Evolutionary conservation across 2,329 filamentous ascomycete species (phyloP).

Genomic region (Apiospora koreana): DNA sequence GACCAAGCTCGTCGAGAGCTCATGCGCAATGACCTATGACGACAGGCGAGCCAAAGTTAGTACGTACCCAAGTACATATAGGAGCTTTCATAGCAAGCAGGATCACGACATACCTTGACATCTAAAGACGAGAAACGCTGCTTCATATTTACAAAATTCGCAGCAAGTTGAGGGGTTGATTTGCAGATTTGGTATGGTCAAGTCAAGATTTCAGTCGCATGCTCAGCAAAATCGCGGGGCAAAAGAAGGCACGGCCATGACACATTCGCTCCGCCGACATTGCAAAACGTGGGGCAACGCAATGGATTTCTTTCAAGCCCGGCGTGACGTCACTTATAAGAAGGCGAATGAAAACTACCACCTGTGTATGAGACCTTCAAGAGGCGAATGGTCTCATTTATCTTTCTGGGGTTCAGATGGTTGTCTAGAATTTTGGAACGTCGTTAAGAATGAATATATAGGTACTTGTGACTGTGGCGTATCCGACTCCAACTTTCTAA

Average conservation of each 20-base stretch:
- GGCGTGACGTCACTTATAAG: not conserved
- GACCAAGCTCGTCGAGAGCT: constrained; percentile 77
- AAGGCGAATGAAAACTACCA: not conserved
- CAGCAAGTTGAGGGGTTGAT: not conserved
- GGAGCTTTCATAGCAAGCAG: not conserved
- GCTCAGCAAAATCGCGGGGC: constrained; percentile 11
- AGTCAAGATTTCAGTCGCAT: constrained; percentile 11
- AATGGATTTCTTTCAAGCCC: not conserved
- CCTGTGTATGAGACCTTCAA: not conserved
- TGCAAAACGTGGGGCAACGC: not conserved
- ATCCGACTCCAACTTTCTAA: not conserved
- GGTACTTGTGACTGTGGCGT: not conserved
- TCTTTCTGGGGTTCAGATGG: not conserved
- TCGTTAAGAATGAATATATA: not conserved
- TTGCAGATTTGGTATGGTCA: not conserved
- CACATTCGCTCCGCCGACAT: constrained; percentile 11
- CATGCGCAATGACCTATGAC: constrained; percentile 83
- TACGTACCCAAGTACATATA: not conserved
- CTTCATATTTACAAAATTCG: constrained; percentile 45
- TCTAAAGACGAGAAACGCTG: constrained; percentile 60
- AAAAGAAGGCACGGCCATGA: constrained; percentile 11
- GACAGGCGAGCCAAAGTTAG: not conserved
- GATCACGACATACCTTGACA: constrained; percentile 46
- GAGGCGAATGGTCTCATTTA: not conserved
- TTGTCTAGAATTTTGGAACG: not conserved